phyloP scores from a whole-genome alignment of 805 yeast genomes.

The Komagataella populi region DNA sequence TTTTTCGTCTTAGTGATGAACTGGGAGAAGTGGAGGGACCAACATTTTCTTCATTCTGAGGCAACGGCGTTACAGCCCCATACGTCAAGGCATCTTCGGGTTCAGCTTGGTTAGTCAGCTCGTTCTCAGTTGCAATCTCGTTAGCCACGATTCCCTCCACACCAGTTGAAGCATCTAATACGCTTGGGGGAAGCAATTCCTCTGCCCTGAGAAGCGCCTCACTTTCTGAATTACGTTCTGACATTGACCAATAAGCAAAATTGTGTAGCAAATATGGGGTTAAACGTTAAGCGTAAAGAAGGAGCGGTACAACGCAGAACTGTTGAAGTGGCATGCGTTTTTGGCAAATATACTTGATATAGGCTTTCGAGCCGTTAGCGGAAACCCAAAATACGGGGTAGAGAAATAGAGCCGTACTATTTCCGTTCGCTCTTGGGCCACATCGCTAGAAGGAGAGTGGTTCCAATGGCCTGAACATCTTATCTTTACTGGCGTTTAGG shows the following conservation, averaged over 20 bases:
- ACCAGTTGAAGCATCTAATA: slow-evolving; percentile 5
- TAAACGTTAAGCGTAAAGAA: neutral
- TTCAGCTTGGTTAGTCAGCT: neutral
- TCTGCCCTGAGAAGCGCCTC: neutral
- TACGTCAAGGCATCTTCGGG: neutral
- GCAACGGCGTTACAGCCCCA: neutral
- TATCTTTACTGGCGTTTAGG: no score
- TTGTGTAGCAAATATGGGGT: neutral
- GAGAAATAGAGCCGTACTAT: no score
- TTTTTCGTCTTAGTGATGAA: neutral
- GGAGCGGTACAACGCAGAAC: neutral
- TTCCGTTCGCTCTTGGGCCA: no score
- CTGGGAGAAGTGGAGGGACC: neutral
- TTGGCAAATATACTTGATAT: neutral
- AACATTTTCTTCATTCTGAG: neutral
- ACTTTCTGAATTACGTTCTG: neutral
- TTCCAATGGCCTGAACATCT: no score
- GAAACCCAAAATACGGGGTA: neutral
- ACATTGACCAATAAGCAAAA: neutral
- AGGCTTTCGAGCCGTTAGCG: neutral
- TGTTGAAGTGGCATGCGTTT: neutral
- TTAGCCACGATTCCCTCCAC: slow-evolving; percentile 6
- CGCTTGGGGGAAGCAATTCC: neutral
- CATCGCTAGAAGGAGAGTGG: no score
- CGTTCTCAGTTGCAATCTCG: slow-evolving; percentile 5